Base-by-base conservation (phyloP, 75 land plant genomes). In the Gnetum montanum region DNA sequence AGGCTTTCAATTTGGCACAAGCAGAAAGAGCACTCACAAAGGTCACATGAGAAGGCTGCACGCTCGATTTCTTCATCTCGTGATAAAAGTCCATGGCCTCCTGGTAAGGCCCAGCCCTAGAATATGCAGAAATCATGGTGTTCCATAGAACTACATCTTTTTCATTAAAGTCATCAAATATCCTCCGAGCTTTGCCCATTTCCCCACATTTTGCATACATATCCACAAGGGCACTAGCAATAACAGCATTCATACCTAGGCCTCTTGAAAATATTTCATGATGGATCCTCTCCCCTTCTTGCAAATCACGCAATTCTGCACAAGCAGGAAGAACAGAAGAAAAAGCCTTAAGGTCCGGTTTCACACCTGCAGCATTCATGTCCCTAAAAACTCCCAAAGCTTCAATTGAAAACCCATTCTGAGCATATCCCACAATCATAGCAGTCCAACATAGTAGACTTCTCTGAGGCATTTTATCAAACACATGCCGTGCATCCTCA, bases 191-290 rank as follows among this genome's bases (percentile, higher is more conserved):
- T 15, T 36, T 40, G 18, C 57, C 65, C 25, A 63, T 36, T 27
- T 59, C 40, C 22, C 41, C 63, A 57, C 65, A 63, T 54, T 63
- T 63, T 60, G 57, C 37, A 40, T 63, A 63, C 65, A 63, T 63
- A 29, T 63, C 58, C 36, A 63, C 40, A 37, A 63, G 65, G 63
- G 60, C 26, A 11, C 43, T 63, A 34, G 33, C 60, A 4, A 63
- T 45, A 57, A 54, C 16, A 4, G 7, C 65, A 40, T 63, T 62
- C 3, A 38, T 25, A 4, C 57, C 37, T 25, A 63, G 58, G 24
- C 65, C 65, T 24, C 62, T 31, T 27, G 15, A 8, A n/a, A 51
- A 10, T 18, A 54, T 25, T 22, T 31, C 41, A 16, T 26, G 26
- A 54, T 63, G 65, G 28, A 63, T 37, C 31, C 28, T 30, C 38